Conservation (phyloP, 352 stramenopile species). For the Plasmopara viticola region DNA sequence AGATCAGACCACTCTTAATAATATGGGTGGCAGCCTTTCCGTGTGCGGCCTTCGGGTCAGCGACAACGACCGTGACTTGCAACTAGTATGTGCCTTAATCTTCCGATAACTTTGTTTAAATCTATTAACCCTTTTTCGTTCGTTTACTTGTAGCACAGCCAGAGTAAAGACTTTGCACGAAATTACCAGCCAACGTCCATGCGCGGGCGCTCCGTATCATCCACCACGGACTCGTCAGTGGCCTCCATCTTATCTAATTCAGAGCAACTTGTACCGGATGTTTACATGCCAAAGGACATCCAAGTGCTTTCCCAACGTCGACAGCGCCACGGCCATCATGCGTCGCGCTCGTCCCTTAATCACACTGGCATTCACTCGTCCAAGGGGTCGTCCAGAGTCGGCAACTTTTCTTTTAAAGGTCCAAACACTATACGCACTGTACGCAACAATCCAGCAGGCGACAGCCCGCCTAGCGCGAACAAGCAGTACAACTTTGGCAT, state of each 20-base stretch:
- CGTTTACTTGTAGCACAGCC: constrained; percentile 6
- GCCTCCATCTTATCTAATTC: constrained; percentile 59
- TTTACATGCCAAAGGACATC: constrained; percentile 54
- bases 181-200: constrained; percentile 14
- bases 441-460: constrained; percentile 8
- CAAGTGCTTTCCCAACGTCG: constrained; percentile 53
- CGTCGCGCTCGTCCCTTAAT: constrained; percentile 14
- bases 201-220: constrained; percentile 32
- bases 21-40: constrained; percentile 21
- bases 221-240: constrained; percentile 40
- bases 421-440: constrained; percentile 11
- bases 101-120: not conserved
- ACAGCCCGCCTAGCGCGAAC: constrained; percentile 10
- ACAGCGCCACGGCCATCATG: constrained; percentile 26
- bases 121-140: not conserved
- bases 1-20: not conserved
- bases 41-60: constrained; percentile 12
- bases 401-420: constrained; percentile 14
- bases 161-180: constrained; percentile 29
- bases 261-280: constrained; percentile 51
- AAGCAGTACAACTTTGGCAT: constrained; percentile 23
- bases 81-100: constrained; percentile 10
- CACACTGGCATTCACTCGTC: constrained; percentile 12
- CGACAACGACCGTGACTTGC: constrained; percentile 11
- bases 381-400: constrained; percentile 20